Evolutionary conservation across 306 rosid species (phyloP), one percentile per base, ranked within the genome.

Genomic region (Styphnolobium japonicum): DNA sequence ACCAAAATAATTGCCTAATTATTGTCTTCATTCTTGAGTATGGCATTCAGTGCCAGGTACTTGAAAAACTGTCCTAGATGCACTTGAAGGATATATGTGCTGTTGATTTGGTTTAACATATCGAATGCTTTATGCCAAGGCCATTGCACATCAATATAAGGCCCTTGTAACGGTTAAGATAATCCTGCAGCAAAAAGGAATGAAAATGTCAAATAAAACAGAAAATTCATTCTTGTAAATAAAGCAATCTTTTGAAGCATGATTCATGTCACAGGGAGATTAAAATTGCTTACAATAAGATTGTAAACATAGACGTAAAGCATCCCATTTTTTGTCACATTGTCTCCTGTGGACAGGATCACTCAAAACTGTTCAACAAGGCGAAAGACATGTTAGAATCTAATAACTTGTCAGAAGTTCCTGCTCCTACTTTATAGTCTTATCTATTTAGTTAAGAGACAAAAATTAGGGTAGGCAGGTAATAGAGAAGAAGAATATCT

Each of bases 141-240:
- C 95, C 95, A 62, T 89, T 91, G 75, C 95, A 91, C 2, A 93
- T 91, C 88, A 91, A 80, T 85, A 91, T 85, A 51, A 91, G 95
- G 58, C 95, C 91, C 76, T 88, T 91, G 85, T 88, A 78, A 42
- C 92, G 91, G 79, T 88, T 77, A 33, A 91, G 93, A 80, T 91
- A 88, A 74, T 91, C 95, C 95, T 91, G 90, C 83, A 70, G 63
- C 63, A n/a, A 72, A 84, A 46, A 12, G 10, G 52, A 22, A n/a
- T 22, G 33, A 63, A 16, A 64, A n/a, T n/a, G n/a, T n/a, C n/a
- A n/a, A n/a, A n/a, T n/a, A n/a, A n/a, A n/a, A n/a, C n/a, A 58
- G 16, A 25, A 12, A 21, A 34, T 8, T 8, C 42, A 4, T 37
- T 37, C 5, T 37, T 6, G 42, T 15, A 53, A 14, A 55, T n/a